These are phyloP conservation scores for Alternaria sp. DNA, from an alignment of 2,329 filamentous ascomycete genomes.

Conservation along the genomic window DNA sequence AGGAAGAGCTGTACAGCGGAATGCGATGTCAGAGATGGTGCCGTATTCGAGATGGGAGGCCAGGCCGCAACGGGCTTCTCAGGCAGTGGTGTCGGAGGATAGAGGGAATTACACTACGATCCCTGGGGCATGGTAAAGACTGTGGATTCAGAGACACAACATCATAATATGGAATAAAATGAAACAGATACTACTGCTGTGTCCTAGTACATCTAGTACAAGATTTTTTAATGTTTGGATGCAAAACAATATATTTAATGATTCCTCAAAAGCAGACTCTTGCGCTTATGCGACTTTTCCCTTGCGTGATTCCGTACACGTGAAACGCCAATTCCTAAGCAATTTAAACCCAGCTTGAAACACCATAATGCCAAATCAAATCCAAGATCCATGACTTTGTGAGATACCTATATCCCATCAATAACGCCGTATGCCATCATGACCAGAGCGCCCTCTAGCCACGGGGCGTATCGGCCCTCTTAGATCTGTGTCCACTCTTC, in stretches of 20 bases:
- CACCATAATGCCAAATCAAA: not conserved
- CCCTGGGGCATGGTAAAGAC: not conserved
- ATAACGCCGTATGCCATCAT: not conserved
- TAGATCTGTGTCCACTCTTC: constrained; percentile 7
- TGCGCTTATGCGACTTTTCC: not conserved
- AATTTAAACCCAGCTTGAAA: not conserved
- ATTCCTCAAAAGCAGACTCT: not conserved
- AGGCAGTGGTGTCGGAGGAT: not conserved
- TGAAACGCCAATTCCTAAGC: not conserved
- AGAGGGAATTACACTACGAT: not conserved
- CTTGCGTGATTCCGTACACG: not conserved
- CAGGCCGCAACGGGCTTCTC: not conserved
- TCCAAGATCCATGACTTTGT: not conserved
- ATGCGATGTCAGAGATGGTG: not conserved
- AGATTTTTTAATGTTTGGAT: not conserved
- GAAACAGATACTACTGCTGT: not conserved
- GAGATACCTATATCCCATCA: not conserved
- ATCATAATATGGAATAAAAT: not conserved
- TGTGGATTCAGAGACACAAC: not conserved
- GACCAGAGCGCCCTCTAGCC: not conserved
- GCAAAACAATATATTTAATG: not conserved
- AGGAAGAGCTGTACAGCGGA: not conserved
- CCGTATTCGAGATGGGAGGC: not conserved
- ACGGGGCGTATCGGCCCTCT: not conserved
- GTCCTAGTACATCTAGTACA: not conserved